These are phyloP conservation scores for Psidium friedrichsthalianum DNA, from an alignment of 345 rosid species.

Conservation along the genomic window DNA sequence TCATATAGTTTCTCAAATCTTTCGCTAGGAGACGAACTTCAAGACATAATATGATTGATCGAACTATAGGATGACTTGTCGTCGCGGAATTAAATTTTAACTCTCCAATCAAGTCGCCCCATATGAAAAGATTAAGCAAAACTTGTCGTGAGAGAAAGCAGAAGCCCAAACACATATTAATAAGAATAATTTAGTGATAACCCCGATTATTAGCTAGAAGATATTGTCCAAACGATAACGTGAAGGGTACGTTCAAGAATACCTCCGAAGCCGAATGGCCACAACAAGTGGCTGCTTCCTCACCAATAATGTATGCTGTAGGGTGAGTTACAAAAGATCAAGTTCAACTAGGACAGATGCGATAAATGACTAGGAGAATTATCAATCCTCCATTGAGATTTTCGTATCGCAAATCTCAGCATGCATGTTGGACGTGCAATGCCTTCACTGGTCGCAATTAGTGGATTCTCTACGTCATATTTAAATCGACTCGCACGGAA, in stretches of 20 bases:
- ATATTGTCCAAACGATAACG: not conserved
- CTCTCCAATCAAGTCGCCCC: not conserved
- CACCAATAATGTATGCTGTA: not conserved
- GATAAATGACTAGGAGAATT: not conserved
- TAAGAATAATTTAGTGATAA: not conserved
- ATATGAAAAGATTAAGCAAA: not conserved
- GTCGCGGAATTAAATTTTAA: not conserved
- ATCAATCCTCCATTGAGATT: not conserved
- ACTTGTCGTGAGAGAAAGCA: not conserved
- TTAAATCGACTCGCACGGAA: too few relatives aligned
- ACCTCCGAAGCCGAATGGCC: not conserved
- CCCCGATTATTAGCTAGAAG: not conserved
- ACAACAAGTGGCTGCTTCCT: not conserved
- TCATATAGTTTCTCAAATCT: not conserved
- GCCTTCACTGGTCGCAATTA: not conserved
- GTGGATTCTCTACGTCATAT: not conserved
- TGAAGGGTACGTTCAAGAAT: not conserved
- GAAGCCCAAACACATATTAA: not conserved
- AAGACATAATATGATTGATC: not conserved
- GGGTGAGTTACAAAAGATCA: not conserved
- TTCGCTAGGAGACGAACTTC: not conserved
- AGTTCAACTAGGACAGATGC: not conserved
- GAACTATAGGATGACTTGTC: rapidly evolving
- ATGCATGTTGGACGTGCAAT: not conserved
- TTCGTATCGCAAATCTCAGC: not conserved